Percentiles rank a stretch among this genome's conserved stretches.
These are phyloP conservation scores for Camelina neglecta DNA, from an alignment of 345 rosid genomes.

Conservation along the genomic window DNA sequence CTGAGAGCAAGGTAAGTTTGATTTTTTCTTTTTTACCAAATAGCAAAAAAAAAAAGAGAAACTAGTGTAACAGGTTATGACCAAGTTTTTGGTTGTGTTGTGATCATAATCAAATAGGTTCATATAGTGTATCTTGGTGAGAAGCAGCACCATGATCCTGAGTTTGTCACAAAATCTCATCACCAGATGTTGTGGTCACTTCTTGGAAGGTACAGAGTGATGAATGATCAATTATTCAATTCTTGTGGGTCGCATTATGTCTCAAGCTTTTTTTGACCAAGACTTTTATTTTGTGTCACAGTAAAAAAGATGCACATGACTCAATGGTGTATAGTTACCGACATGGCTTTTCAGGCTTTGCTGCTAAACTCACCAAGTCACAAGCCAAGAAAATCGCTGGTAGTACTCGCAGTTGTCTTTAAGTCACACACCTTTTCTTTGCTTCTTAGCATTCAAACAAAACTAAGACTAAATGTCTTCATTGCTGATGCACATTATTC, in stretches of 20 bases:
- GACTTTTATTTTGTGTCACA: conserved; percentile 21
- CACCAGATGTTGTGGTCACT: conserved; percentile 39
- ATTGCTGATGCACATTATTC: background rate
- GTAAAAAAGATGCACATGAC: conserved; percentile 47
- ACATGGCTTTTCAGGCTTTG: conserved; percentile 56
- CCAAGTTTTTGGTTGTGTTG: background rate
- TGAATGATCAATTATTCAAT: background rate
- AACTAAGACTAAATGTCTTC: background rate
- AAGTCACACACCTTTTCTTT: background rate
- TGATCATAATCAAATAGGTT: conserved; percentile 25
- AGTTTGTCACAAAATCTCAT: conserved; percentile 38
- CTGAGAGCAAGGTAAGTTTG: background rate
- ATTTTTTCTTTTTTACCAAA: background rate
- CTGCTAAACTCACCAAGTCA: conserved; percentile 52
- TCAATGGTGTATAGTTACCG: conserved; percentile 58
- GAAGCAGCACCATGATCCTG: conserved; percentile 45
- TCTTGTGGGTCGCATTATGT: background rate
- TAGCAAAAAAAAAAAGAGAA: background rate
- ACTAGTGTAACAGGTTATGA: background rate
- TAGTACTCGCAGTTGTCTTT: conserved; percentile 26
- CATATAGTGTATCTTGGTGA: conserved; percentile 48
- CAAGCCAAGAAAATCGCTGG: conserved; percentile 49
- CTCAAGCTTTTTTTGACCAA: background rate
- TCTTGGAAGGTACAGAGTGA: conserved; percentile 40
- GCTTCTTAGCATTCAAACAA: background rate